A percentile compares a stretch with the other conserved stretches of the same genome.
Conservation (phyloP, 352 stramenopile species). For the Phytophthora palmivora region DNA sequence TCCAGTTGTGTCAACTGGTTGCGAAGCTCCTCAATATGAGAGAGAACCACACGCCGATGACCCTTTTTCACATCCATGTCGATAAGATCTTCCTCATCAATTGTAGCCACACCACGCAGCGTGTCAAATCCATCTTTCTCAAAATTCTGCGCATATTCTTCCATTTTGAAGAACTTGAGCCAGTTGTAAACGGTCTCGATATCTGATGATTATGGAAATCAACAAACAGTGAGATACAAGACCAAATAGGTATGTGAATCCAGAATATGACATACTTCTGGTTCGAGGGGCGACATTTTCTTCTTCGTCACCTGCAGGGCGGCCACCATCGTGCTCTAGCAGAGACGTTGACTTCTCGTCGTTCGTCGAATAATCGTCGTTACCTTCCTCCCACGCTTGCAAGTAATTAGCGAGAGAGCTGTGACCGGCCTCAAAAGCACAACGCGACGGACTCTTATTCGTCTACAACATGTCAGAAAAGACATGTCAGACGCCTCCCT, state of each 20-base stretch:
- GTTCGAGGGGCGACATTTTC: conserved; percentile 47
- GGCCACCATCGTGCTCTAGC: conserved; percentile 37
- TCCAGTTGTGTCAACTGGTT: conserved; percentile 71
- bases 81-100: conserved; percentile 88
- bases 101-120: conserved; percentile 82
- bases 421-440: conserved; percentile 87
- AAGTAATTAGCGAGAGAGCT: conserved; percentile 81
- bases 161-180: conserved; percentile 89
- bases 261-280: conserved; percentile 50
- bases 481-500: conserved; percentile 1
- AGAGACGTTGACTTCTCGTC: conserved; percentile 54
- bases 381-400: conserved; percentile 87
- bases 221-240: not conserved
- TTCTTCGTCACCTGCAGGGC: conserved; percentile 46
- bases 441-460: conserved; percentile 88
- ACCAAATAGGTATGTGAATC: not conserved
- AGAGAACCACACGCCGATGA: conserved; percentile 83
- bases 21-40: conserved; percentile 86
- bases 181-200: conserved; percentile 85
- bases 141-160: conserved; percentile 89
- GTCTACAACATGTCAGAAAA: conserved; percentile 52
- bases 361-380: conserved; percentile 87
- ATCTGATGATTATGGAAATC: conserved; percentile 43
- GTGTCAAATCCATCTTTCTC: conserved; percentile 91
- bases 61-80: conserved; percentile 91